Conservation (phyloP, 164 flowering plant genomes). For the Liriodendron chinense region DNA sequence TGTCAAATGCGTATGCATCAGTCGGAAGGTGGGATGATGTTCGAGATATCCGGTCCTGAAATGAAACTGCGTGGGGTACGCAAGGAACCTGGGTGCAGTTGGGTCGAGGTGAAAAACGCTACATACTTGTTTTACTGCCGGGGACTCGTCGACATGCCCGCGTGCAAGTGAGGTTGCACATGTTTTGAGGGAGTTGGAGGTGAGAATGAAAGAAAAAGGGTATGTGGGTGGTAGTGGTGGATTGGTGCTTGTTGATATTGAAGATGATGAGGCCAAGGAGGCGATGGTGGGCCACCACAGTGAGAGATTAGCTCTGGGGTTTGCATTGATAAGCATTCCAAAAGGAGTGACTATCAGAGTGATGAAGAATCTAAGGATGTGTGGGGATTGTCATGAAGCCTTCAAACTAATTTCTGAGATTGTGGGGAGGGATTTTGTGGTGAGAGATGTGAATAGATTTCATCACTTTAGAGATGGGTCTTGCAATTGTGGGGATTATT, state of each 20-base stretch:
- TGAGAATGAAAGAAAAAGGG: constrained; percentile 53
- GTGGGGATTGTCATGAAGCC: constrained; percentile 60
- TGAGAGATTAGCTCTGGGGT: constrained; percentile 66
- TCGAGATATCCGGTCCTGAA: constrained; percentile 27
- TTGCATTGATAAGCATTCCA: constrained; percentile 52
- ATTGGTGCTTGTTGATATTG: constrained; percentile 54
- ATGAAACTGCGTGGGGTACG: constrained; percentile 48
- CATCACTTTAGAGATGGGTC: constrained; percentile 57
- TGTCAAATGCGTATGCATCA: constrained; percentile 54
- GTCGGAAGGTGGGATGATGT: constrained; percentile 57
- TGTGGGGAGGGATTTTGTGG: constrained; percentile 50
- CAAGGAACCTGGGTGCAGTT: constrained; percentile 77
- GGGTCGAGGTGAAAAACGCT: constrained; percentile 53
- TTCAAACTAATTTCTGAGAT: constrained; percentile 59
- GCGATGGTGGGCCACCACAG: constrained; percentile 52
- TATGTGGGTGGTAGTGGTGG: constrained; percentile 37
- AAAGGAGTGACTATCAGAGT: constrained; percentile 50
- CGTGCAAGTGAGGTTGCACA: constrained; percentile 32
- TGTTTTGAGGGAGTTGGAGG: constrained; percentile 42
- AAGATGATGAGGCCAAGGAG: constrained; percentile 62
- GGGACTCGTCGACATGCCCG: constrained; percentile 32
- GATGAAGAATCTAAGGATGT: constrained; percentile 75
- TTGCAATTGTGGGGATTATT: constrained; percentile 57
- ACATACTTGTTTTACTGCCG: constrained; percentile 46
- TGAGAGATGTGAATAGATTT: constrained; percentile 71